phyloP scores from a whole-genome alignment of 208 protist species.

The Lotmaria passim region DNA sequence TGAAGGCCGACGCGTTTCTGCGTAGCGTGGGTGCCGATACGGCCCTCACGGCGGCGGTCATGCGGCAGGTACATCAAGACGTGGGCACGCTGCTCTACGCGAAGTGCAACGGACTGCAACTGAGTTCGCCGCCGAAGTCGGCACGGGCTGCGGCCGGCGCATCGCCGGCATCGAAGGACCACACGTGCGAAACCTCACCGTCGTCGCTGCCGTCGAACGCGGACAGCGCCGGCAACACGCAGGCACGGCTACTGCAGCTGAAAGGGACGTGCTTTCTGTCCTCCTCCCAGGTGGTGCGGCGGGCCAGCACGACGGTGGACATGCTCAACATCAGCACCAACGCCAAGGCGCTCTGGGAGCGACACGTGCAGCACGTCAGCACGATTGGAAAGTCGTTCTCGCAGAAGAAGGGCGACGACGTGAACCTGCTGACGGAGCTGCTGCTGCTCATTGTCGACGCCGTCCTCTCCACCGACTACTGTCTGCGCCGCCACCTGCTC shows the following conservation, averaged over 20 bases:
- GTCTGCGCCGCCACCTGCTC: constrained; percentile 32
- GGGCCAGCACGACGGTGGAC: constrained; percentile 40
- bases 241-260: constrained; percentile 28
- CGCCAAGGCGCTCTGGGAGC: constrained; percentile 46
- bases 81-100: constrained; percentile 20
- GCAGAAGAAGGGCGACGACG: constrained; percentile 21
- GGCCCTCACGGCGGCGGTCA: constrained; percentile 22
- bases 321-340: constrained; percentile 47
- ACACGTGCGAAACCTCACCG: not conserved
- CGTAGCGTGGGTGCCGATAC: not conserved
- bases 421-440: constrained; percentile 23
- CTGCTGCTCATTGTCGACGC: constrained; percentile 58
- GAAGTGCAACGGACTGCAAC: not conserved
- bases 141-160: not conserved
- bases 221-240: not conserved
- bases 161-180: constrained; percentile 9
- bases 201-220: not conserved
- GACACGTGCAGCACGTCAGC: constrained; percentile 23
- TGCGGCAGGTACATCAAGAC: constrained; percentile 37
- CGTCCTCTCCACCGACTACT: constrained; percentile 56
- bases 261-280: constrained; percentile 56
- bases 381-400: constrained; percentile 14
- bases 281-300: constrained; percentile 39
- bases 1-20: constrained; percentile 21
- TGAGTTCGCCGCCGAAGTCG: constrained; percentile 2